A percentile compares a stretch with the other conserved stretches of the same genome.
Conservation (phyloP, 371 early-diverging fungal genomes). For the Zancudomyces culisetae region DNA sequence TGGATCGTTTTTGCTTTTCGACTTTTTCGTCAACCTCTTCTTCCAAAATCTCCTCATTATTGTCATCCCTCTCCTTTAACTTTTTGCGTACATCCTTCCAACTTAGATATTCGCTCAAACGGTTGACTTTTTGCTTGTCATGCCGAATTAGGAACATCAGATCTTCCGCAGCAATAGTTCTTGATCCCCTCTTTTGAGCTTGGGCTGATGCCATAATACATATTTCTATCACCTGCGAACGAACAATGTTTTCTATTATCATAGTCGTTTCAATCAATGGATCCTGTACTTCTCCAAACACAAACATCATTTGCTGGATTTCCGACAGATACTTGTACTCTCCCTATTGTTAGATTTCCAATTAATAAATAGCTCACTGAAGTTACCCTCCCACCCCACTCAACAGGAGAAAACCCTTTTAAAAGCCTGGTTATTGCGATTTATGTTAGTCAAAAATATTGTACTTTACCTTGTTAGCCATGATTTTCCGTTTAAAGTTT, state of each 20-base stretch:
- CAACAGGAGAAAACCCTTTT: too few species aligned
- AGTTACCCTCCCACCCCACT: too few species aligned
- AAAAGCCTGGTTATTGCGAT: too few species aligned
- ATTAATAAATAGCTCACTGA: too few species aligned
- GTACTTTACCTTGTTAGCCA: too few species aligned
- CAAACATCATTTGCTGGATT: slow-evolving; percentile 96
- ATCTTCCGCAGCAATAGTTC: slow-evolving; percentile 77
- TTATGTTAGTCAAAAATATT: too few species aligned
- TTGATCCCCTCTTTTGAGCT: slow-evolving; percentile 60
- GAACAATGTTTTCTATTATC: slow-evolving; percentile 83
- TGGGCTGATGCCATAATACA: slow-evolving; percentile 68
- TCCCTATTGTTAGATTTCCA: too few species aligned
- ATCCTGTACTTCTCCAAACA: slow-evolving; percentile 85
- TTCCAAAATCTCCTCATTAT: slow-evolving; percentile 46
- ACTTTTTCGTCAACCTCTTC: slow-evolving; percentile 36
- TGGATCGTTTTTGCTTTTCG: slow-evolving; percentile 24
- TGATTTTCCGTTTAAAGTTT: too few species aligned
- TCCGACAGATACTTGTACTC: slow-evolving; percentile 38
- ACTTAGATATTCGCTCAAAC: slow-evolving; percentile 70
- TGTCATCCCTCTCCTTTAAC: slow-evolving; percentile 48
- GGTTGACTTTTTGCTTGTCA: slow-evolving; percentile 79
- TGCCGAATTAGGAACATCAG: slow-evolving; percentile 89
- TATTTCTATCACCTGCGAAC: slow-evolving; percentile 89
- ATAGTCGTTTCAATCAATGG: slow-evolving; percentile 68
- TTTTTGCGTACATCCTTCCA: slow-evolving; percentile 94